Percentiles rank a stretch among this genome's conserved stretches.
Conservation (phyloP, 805 yeast genomes). For the Myxozyma kluyveri region DNA sequence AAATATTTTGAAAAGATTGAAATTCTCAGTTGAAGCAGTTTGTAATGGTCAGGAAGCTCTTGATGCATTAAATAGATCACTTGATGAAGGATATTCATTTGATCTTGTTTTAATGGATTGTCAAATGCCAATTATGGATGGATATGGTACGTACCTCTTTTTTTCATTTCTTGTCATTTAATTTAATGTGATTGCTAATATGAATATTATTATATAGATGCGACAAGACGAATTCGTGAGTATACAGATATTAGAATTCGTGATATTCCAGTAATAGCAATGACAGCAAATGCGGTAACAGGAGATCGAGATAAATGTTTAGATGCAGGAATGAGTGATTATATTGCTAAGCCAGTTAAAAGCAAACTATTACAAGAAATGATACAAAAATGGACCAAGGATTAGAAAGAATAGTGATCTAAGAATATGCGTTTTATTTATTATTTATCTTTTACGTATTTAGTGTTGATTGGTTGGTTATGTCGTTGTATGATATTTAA, state of each 20-base stretch:
- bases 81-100: conserved; percentile 11
- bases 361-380: conserved; percentile 10
- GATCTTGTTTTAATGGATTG: conserved; percentile 30
- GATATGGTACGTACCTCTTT: conserved; percentile 19
- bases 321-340: conserved; percentile 75
- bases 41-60: conserved; percentile 29
- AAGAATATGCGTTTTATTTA: no score
- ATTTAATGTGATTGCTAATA: not conserved
- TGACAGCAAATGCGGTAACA: conserved; percentile 77
- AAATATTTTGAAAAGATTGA: conserved; percentile 19
- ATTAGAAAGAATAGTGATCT: no score
- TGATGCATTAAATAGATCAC: conserved; percentile 15
- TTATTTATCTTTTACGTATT: no score
- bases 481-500: no score
- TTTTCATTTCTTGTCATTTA: not conserved
- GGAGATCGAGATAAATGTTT: conserved; percentile 72
- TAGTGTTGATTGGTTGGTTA: no score
- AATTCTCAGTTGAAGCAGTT: conserved; percentile 27
- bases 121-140: conserved; percentile 32
- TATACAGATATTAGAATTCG: conserved; percentile 11
- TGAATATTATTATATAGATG: conserved; percentile 9
- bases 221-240: conserved; percentile 21
- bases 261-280: conserved; percentile 50
- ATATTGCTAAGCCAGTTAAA: conserved; percentile 59
- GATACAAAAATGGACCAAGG: conserved; percentile 16